Evolutionary conservation across 2,329 filamentous ascomycete genomes (phyloP).

Genomic region (Aspergillus viridinutans): DNA sequence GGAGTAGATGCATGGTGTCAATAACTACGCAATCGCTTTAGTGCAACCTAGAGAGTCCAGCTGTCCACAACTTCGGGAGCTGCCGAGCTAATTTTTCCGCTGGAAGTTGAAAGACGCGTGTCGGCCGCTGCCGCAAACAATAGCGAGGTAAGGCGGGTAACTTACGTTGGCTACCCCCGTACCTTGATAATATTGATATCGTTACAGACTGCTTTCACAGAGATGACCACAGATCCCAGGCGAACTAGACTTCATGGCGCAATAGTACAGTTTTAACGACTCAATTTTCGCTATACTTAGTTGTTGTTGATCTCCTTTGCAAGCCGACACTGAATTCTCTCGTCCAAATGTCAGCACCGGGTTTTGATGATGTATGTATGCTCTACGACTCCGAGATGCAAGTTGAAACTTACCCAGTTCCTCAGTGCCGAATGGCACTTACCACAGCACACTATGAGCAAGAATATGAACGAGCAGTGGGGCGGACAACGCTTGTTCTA

Average conservation of each 20-base stretch:
- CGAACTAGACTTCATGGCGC: background rate
- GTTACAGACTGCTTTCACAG: background rate
- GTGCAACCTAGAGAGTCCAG: background rate
- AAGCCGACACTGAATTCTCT: conserved; percentile 5
- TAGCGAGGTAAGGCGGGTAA: too few relatives aligned
- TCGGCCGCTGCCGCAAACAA: too few relatives aligned
- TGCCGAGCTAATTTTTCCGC: conserved; percentile 4
- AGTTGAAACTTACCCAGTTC: conserved; percentile 5
- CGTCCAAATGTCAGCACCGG: conserved; percentile 4
- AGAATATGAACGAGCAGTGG: conserved; percentile 62
- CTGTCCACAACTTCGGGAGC: conserved; percentile 7
- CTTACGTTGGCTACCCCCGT: too few relatives aligned
- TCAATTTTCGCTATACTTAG: background rate
- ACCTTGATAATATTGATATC: too few relatives aligned
- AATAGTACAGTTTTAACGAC: background rate
- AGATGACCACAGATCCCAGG: background rate
- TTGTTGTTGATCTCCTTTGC: background rate
- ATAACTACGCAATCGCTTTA: background rate
- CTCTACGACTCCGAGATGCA: background rate
- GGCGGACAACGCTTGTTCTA: conserved; percentile 62
- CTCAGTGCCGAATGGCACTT: conserved; percentile 45
- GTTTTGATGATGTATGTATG: conserved; percentile 23
- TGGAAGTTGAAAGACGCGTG: background rate
- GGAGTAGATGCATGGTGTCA: background rate
- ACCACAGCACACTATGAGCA: conserved; percentile 59